A percentile compares a stretch with the other conserved stretches of the same genome.
phyloP scores from a whole-genome alignment of 139 green algal species.

The Pleodorina starrii region DNA sequence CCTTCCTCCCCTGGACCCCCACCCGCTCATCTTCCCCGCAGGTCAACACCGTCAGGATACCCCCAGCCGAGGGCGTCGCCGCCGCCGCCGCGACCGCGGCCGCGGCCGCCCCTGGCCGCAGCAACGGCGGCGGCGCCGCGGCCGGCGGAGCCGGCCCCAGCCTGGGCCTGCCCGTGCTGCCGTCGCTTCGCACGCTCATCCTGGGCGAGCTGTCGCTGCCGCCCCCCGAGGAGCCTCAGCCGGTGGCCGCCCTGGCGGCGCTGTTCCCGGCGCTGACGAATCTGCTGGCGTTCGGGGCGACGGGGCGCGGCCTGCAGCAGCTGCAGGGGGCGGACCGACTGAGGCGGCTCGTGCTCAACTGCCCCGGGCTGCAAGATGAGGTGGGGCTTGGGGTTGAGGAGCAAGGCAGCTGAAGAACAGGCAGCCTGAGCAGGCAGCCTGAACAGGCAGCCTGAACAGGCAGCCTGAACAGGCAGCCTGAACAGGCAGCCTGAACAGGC shows the following conservation, averaged over 20 bases:
- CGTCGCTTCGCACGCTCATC: constrained; percentile 24
- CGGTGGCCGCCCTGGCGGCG: background rate
- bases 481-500: too few relatives aligned
- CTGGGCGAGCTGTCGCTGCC: constrained; percentile 17
- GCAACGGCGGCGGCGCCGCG: background rate
- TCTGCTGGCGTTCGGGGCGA: background rate
- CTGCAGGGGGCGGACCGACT: background rate
- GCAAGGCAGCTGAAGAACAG: too few relatives aligned
- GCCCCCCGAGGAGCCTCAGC: constrained; percentile 6
- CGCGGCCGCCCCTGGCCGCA: background rate
- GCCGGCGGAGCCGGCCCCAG: background rate
- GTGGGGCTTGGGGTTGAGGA: too few relatives aligned
- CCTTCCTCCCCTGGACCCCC: too few relatives aligned
- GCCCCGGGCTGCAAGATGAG: background rate
- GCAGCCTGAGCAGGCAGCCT: too few relatives aligned
- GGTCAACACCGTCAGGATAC: background rate
- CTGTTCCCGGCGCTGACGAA: constrained; percentile 34
- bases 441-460: too few relatives aligned
- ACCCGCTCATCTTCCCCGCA: background rate
- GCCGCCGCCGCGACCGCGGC: too few relatives aligned
- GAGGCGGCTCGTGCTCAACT: constrained; percentile 15
- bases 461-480: too few relatives aligned
- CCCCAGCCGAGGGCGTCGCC: background rate
- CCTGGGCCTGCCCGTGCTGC: background rate
- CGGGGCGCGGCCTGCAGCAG: background rate